phyloP scores from a whole-genome alignment of 2,329 filamentous ascomycete species.

The Talaromyces sp. region DNA sequence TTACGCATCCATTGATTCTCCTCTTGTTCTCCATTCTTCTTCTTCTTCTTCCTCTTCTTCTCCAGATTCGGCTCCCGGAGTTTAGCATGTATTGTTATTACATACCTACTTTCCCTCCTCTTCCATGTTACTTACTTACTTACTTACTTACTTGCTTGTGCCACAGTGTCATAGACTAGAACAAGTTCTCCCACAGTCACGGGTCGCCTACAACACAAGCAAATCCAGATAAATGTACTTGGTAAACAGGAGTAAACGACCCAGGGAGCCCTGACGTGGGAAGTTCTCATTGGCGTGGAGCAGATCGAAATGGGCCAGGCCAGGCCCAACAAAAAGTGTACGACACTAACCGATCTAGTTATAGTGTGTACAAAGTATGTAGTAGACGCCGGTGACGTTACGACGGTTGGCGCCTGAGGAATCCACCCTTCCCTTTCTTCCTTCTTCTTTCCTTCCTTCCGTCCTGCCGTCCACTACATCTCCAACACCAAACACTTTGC shows the following conservation, averaged over 20 bases:
- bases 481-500: too few species aligned
- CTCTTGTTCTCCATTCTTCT: too few species aligned
- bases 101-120: too few species aligned
- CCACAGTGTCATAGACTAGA: background rate
- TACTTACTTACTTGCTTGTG: background rate
- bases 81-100: background rate
- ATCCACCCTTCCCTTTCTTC: conserved; percentile 1
- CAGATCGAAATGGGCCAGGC: background rate
- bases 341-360: too few species aligned
- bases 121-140: too few species aligned
- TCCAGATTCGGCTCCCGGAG: background rate
- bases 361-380: too few species aligned
- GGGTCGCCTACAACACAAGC: background rate
- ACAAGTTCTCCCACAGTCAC: background rate
- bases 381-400: background rate
- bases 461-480: too few species aligned
- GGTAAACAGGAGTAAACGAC: background rate
- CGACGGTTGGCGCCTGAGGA: conserved; percentile 20
- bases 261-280: conserved; percentile 30
- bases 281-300: conserved; percentile 28
- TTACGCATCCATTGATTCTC: too few species aligned
- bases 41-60: background rate
- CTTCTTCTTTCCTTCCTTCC: background rate
- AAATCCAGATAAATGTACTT: background rate
- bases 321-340: conserved; percentile 20